Evolutionary conservation across 129 eudicot species (phyloP).

Genomic region (Chrysanthemum seticuspe): DNA sequence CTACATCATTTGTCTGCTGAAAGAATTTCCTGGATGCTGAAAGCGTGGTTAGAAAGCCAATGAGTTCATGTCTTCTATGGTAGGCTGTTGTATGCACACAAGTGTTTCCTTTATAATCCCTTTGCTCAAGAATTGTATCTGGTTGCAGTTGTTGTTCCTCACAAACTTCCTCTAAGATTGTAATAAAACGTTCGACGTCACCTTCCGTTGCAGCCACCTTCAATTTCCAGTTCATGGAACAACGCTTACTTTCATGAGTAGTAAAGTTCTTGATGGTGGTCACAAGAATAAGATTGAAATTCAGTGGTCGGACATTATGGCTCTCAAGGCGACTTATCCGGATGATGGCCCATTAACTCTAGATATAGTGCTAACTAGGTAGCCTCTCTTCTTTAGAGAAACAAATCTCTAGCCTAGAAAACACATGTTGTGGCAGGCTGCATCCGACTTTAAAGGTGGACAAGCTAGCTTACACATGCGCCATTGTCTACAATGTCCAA

Average conservation of each 20-base stretch:
- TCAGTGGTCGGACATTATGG: background rate
- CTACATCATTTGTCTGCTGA: too few relatives aligned
- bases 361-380: conserved; percentile 85
- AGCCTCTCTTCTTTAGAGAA: conserved; percentile 91
- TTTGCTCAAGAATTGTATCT: conserved; percentile 1
- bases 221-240: too few relatives aligned
- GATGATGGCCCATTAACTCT: conserved; percentile 84
- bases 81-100: conserved; percentile 24
- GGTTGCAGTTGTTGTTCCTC: background rate
- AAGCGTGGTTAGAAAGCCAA: conserved; percentile 18
- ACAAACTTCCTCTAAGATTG: background rate
- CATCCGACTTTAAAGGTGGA: conserved; percentile 84
- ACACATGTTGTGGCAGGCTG: conserved; percentile 92
- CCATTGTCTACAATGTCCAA: conserved; percentile 27
- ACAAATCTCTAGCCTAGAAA: conserved; percentile 95
- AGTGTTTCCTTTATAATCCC: conserved; percentile 3
- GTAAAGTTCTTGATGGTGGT: too few relatives aligned
- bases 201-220: too few relatives aligned
- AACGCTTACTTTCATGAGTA: too few relatives aligned
- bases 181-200: too few relatives aligned
- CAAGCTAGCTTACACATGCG: conserved; percentile 75
- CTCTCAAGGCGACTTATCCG: conserved; percentile 75
- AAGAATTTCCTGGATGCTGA: background rate
- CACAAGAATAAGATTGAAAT: too few relatives aligned
- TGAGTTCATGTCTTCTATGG: background rate